Evolutionary conservation across 2,329 filamentous ascomycete genomes (phyloP).

Genomic region (Chaetomiaceae sp.): DNA sequence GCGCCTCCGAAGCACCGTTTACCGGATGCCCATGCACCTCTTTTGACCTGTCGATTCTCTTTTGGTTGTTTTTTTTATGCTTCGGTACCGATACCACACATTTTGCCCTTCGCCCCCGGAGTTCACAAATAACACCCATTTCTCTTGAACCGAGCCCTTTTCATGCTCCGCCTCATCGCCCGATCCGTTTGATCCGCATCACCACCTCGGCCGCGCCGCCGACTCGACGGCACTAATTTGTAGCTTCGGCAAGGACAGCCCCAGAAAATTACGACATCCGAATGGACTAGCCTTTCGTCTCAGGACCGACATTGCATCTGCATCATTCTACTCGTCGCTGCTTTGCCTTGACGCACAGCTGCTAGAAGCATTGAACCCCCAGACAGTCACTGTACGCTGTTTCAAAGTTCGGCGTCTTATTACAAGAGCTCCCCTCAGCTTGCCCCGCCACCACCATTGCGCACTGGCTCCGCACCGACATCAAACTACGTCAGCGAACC

Average conservation of each 20-base stretch:
- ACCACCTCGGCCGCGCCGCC: background rate
- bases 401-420: background rate
- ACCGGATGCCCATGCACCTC: background rate
- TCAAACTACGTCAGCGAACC: slow-evolving; percentile 7
- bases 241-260: background rate
- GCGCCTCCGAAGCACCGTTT: slow-evolving; percentile 7
- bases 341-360: background rate
- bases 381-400: background rate
- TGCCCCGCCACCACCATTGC: slow-evolving; percentile 4
- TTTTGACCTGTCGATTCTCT: slow-evolving; percentile 3
- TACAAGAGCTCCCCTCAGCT: background rate
- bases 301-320: background rate
- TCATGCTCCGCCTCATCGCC: background rate
- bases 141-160: background rate
- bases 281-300: background rate
- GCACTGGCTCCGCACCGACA: slow-evolving; percentile 7
- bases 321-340: background rate
- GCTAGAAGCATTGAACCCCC: background rate
- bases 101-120: background rate
- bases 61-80: background rate
- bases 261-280: background rate
- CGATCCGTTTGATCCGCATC: background rate
- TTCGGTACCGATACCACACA: background rate
- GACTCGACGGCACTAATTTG: background rate
- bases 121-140: background rate